phyloP scores from a whole-genome alignment of 345 rosid species.

The Noccaea bulbosa region DNA sequence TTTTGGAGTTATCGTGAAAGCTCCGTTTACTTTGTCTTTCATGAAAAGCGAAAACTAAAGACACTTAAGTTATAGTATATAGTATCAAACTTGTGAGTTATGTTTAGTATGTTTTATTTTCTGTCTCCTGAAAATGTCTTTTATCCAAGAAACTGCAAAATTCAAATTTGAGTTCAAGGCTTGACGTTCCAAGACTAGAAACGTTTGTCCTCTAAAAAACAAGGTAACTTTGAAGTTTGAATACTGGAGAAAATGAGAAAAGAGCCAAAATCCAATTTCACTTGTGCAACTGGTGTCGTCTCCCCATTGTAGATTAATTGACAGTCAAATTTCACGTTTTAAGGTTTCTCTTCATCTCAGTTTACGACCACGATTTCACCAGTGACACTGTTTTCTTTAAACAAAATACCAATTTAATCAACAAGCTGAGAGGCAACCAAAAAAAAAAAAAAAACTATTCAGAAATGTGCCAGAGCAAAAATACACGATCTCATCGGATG shows the following conservation, averaged over 20 bases:
- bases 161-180: too few relatives aligned
- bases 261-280: too few relatives aligned
- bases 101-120: constrained; percentile 12
- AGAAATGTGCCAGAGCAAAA: constrained; percentile 2
- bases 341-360: not conserved
- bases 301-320: too few relatives aligned
- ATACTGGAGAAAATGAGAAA: too few relatives aligned
- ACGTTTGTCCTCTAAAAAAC: too few relatives aligned
- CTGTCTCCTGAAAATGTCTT: not conserved
- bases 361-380: not conserved
- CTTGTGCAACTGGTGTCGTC: too few relatives aligned
- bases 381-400: not conserved
- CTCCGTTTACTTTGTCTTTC: constrained; percentile 29
- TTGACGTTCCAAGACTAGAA: too few relatives aligned
- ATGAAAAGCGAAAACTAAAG: constrained; percentile 17
- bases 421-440: constrained; percentile 3
- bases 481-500: not conserved
- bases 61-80: constrained; percentile 23
- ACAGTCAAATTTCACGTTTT: not conserved
- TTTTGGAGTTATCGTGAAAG: constrained; percentile 25
- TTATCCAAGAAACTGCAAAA: constrained; percentile 5
- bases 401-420: not conserved
- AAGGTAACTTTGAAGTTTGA: too few relatives aligned
- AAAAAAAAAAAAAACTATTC: not conserved
- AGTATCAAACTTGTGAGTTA: constrained; percentile 29